Percentiles rank a stretch among this genome's conserved stretches.
These are phyloP conservation scores for Populus trichocarpa DNA, from an alignment of 441 rosid species.

Conservation along the genomic window DNA sequence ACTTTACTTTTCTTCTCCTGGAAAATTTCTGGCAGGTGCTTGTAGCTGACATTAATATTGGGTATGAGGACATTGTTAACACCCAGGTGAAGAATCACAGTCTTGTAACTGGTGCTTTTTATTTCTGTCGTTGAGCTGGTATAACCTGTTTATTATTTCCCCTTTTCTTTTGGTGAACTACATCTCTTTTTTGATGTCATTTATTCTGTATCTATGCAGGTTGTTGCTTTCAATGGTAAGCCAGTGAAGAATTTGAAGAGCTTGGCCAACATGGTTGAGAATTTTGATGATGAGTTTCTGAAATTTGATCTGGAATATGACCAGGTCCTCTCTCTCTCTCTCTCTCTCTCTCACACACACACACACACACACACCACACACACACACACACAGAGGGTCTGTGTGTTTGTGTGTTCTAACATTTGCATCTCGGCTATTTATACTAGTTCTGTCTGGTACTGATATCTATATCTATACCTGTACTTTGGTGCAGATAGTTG, in stretches of 20 bases:
- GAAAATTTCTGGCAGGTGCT: slow-evolving; percentile 55
- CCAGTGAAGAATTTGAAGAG: slow-evolving; percentile 83
- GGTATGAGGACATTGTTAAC: slow-evolving; percentile 93
- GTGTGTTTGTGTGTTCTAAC: neutral
- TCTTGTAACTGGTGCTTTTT: neutral
- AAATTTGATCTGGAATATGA: slow-evolving; percentile 78
- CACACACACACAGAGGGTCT: neutral
- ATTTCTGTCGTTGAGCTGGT: neutral
- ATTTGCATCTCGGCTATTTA: neutral
- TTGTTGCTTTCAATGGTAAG: slow-evolving; percentile 78
- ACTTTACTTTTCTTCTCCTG: neutral
- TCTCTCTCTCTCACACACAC: neutral
- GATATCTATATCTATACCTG: neutral
- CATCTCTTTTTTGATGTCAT: neutral
- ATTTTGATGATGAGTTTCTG: slow-evolving; percentile 70
- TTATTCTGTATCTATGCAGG: slow-evolving; percentile 34
- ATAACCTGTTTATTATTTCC: neutral
- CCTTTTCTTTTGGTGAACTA: neutral
- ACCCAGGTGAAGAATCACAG: slow-evolving; percentile 52
- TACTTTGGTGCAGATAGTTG: slow-evolving; percentile 31
- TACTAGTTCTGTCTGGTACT: neutral
- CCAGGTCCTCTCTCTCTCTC: slow-evolving; percentile 47
- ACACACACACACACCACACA: neutral
- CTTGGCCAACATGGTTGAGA: slow-evolving; percentile 81
- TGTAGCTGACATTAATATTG: slow-evolving; percentile 87